phyloP scores from a whole-genome alignment of 306 rosid species.

The Cucumis sativus region Cucumber_9930_V3 NC_026659.2:24555001-24555500 shows the following conservation, averaged over 20 bases:
- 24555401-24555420: neutral
- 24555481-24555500: too few species aligned
- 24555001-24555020: constrained; percentile 12
- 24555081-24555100: neutral
- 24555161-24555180: constrained; percentile 13
- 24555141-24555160: constrained; percentile 54
- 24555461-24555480: neutral
- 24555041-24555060: neutral
- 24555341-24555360: neutral
- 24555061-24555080: neutral
- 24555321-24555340: neutral
- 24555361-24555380: neutral
- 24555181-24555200: constrained; percentile 11
- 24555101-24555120: constrained; percentile 43
- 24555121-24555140: constrained; percentile 76
- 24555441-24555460: neutral
- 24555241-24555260: constrained; percentile 14
- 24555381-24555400: neutral
- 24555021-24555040: neutral
- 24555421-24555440: neutral
- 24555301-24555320: too few species aligned
- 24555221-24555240: constrained; percentile 32
- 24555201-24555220: constrained; percentile 19
- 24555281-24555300: neutral
- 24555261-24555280: constrained; percentile 9